A percentile compares a stretch with the other conserved stretches of the same genome.
These are phyloP conservation scores for Solanum okadae DNA, from an alignment of 257 asterid species.

Conservation along the genomic window DNA sequence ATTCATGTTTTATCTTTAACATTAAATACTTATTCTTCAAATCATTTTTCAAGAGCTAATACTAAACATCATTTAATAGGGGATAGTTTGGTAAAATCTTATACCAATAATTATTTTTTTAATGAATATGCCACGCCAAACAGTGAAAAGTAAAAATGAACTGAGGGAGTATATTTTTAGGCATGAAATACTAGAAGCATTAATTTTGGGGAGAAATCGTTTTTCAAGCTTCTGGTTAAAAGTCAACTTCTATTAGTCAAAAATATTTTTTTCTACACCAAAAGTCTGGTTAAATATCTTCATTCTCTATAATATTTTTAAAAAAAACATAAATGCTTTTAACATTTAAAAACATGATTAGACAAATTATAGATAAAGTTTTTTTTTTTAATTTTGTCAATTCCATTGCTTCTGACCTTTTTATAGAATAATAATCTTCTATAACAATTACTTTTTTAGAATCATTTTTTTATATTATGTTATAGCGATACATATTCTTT, in stretches of 20 bases:
- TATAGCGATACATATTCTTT: not conserved
- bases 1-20: too few species aligned
- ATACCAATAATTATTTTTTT: too few species aligned
- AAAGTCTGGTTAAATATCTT: not conserved
- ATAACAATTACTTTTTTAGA: rapidly evolving
- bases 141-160: too few species aligned
- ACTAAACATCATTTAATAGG: too few species aligned
- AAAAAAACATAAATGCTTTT: not conserved
- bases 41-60: too few species aligned
- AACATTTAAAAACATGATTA: not conserved
- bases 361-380: not conserved
- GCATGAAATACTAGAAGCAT: not conserved
- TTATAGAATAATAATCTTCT: too few species aligned
- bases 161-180: not conserved
- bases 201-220: not conserved
- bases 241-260: not conserved
- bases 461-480: not conserved
- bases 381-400: not conserved
- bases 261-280: not conserved
- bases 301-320: not conserved
- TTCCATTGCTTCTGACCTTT: too few species aligned
- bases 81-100: too few species aligned
- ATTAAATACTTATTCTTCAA: too few species aligned
- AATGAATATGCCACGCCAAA: rapidly evolving
- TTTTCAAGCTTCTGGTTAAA: not conserved